These are phyloP conservation scores for Phytopythium helicoides DNA, from an alignment of 352 stramenopile species.

Conservation along the genomic window DNA sequence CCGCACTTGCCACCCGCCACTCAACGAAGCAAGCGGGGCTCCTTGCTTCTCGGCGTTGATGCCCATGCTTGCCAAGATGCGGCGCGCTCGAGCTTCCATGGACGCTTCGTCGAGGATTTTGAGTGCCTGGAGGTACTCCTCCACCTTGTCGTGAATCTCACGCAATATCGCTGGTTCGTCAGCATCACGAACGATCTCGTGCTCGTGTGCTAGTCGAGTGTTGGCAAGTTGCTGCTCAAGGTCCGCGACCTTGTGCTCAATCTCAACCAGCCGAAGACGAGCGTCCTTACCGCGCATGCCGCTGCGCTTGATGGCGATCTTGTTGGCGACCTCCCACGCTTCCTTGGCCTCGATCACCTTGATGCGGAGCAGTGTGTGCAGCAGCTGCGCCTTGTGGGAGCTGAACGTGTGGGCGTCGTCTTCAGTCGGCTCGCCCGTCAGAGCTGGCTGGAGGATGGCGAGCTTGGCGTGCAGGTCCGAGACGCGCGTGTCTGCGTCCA, in stretches of 20 bases:
- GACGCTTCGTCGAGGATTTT: constrained; percentile 49
- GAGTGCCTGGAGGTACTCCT: constrained; percentile 40
- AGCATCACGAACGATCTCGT: constrained; percentile 18
- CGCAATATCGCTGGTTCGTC: constrained; percentile 35
- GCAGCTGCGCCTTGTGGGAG: constrained; percentile 29
- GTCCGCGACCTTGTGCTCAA: constrained; percentile 27
- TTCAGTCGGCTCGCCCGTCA: constrained; percentile 11
- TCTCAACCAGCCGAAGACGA: constrained; percentile 40
- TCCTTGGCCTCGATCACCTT: constrained; percentile 36
- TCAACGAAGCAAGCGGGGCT: constrained; percentile 38
- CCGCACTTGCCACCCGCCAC: constrained; percentile 61
- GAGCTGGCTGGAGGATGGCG: constrained; percentile 23
- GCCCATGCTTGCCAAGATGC: constrained; percentile 55
- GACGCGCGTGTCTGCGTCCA: constrained; percentile 46
- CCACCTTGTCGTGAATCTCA: constrained; percentile 37
- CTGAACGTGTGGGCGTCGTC: constrained; percentile 11
- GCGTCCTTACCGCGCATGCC: constrained; percentile 51
- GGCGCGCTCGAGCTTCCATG: constrained; percentile 45
- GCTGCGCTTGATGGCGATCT: constrained; percentile 57
- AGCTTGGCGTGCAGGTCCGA: constrained; percentile 35
- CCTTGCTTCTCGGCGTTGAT: constrained; percentile 86
- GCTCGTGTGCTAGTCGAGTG: constrained; percentile 17
- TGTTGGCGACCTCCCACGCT: constrained; percentile 27
- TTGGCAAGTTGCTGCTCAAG: constrained; percentile 24
- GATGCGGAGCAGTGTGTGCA: constrained; percentile 34